Conservation (phyloP, 345 rosid species). For the Pugionium dolabratum region DNA sequence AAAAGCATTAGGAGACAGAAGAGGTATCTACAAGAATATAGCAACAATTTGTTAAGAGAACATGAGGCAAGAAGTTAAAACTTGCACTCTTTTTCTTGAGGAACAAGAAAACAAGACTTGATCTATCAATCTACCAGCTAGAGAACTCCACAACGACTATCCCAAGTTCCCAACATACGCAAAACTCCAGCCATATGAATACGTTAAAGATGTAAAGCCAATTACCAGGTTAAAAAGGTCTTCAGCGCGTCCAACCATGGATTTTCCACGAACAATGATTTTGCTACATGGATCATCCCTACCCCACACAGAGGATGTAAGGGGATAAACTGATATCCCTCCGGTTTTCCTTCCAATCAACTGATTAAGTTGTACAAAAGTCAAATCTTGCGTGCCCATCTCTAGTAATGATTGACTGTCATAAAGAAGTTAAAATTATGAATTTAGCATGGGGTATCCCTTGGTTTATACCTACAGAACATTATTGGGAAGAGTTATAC, state of each 20-base stretch:
- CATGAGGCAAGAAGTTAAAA: background rate
- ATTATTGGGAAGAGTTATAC: background rate
- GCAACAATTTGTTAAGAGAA: background rate
- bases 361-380: constrained; percentile 95
- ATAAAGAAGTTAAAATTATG: background rate
- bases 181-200: background rate
- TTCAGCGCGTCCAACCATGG: constrained; percentile 89
- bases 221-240: constrained; percentile 89
- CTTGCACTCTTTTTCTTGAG: background rate
- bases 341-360: constrained; percentile 99
- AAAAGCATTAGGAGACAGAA: background rate
- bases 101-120: background rate
- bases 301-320: constrained; percentile 80
- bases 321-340: constrained; percentile 92
- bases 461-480: background rate
- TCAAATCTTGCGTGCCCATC: constrained; percentile 95
- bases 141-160: constrained; percentile 3
- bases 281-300: constrained; percentile 77
- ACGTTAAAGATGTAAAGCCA: constrained; percentile 1
- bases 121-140: constrained; percentile 1
- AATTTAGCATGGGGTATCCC: background rate
- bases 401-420: constrained; percentile 91
- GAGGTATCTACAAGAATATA: background rate
- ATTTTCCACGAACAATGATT: constrained; percentile 88
- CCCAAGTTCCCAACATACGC: background rate